These are phyloP conservation scores for Rosa chinensis DNA, from an alignment of 306 rosid genomes.

Conservation along the genomic window DNA sequence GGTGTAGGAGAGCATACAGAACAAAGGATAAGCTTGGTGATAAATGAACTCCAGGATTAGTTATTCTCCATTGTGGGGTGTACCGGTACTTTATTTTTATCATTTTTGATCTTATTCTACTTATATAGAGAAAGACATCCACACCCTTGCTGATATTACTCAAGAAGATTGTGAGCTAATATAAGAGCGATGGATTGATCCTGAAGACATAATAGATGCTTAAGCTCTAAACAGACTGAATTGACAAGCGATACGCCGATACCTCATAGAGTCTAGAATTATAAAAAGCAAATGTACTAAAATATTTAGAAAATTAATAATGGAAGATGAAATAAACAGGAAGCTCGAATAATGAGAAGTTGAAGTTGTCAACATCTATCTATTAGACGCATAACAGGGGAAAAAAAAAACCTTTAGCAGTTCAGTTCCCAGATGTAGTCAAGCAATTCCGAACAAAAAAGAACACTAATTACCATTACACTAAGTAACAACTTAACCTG, in stretches of 20 bases:
- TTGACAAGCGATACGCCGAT: neutral
- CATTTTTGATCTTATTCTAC: neutral
- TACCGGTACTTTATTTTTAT: neutral
- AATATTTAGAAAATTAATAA: neutral
- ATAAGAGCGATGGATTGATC: neutral
- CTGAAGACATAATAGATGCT: neutral
- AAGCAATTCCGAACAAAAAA: no score
- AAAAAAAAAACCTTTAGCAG: neutral
- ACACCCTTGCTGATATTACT: neutral
- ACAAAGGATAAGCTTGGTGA: neutral
- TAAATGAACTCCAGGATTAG: neutral
- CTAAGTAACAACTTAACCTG: neutral
- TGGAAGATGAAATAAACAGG: neutral
- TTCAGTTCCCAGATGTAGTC: neutral
- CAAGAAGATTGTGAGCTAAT: neutral
- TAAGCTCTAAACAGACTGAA: neutral
- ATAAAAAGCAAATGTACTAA: neutral
- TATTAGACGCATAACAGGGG: neutral
- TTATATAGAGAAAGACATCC: neutral
- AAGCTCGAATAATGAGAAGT: neutral
- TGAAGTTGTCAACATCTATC: neutral
- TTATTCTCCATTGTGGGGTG: neutral
- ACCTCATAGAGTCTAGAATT: neutral
- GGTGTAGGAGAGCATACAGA: neutral
- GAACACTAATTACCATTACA: neutral